Conservation (phyloP, 768 basidiomycete genomes). For the Tylopilus sp. region DNA sequence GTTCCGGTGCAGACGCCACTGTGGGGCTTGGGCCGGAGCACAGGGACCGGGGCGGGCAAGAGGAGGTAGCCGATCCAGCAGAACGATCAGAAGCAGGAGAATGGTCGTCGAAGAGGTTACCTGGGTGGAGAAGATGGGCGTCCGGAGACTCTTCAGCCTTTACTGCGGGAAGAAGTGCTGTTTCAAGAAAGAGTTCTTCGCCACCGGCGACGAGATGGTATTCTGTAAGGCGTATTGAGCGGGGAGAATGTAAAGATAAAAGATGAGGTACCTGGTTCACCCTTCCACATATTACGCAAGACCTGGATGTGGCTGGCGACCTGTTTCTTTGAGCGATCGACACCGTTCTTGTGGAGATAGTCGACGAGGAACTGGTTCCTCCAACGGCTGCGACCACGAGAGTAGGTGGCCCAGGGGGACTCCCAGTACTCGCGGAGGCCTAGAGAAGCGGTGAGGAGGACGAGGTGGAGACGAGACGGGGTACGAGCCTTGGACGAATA, state of each 20-base stretch:
- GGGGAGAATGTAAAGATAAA: not conserved
- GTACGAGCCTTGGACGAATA: constrained; percentile 68
- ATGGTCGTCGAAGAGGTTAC: constrained; percentile 30
- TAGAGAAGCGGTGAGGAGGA: constrained; percentile 24
- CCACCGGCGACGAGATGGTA: constrained; percentile 79
- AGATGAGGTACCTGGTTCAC: constrained; percentile 56
- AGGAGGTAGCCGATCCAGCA: constrained; percentile 26
- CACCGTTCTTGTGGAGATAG: constrained; percentile 64
- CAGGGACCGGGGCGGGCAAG: constrained; percentile 24
- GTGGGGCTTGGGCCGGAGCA: constrained; percentile 24
- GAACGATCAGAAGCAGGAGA: constrained; percentile 33
- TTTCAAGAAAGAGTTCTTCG: constrained; percentile 62
- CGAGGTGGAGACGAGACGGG: not conserved
- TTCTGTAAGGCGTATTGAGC: constrained; percentile 39
- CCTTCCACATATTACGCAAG: constrained; percentile 85
- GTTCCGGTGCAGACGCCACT: constrained; percentile 22
- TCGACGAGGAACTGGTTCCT: constrained; percentile 85
- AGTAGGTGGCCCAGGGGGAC: constrained; percentile 77
- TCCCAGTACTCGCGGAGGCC: constrained; percentile 78
- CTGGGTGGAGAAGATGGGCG: constrained; percentile 38
- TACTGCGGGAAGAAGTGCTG: constrained; percentile 44
- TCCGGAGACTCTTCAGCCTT: constrained; percentile 57
- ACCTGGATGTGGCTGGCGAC: constrained; percentile 90
- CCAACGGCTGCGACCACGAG: constrained; percentile 75
- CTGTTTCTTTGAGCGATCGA: constrained; percentile 79